Evolutionary conservation across 495 filamentous ascomycete species (phyloP).

Genomic region (Hypoxylon cercidicola): DNA sequence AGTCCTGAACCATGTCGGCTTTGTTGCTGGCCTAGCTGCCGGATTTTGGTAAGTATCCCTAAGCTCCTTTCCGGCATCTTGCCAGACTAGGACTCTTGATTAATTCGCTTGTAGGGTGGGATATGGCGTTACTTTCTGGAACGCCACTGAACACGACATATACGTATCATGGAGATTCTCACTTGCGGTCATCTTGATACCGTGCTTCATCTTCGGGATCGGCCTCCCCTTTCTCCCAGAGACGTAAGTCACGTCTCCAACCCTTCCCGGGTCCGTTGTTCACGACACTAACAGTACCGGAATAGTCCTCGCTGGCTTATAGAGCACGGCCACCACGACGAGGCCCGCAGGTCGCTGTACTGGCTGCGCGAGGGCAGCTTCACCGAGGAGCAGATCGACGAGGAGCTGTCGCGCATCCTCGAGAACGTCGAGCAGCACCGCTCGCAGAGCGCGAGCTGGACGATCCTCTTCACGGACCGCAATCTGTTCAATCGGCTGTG

Average conservation of each 20-base stretch:
- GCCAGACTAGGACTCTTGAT: conserved; percentile 5
- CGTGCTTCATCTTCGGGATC: conserved; percentile 54
- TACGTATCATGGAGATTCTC: conserved; percentile 59
- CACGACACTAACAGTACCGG: not conserved
- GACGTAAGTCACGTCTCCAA: conserved; percentile 49
- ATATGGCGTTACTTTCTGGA: conserved; percentile 58
- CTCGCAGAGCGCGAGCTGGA: conserved; percentile 43
- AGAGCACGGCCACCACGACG: conserved; percentile 52
- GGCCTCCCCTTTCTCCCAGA: conserved; percentile 62
- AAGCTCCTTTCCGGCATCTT: not conserved
- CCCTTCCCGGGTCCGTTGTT: not conserved
- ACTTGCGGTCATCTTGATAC: conserved; percentile 56
- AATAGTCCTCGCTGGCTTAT: conserved; percentile 61
- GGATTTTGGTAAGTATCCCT: conserved; percentile 61
- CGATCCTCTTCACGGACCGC: conserved; percentile 51
- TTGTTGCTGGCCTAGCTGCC: conserved; percentile 60
- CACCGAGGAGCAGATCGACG: conserved; percentile 46
- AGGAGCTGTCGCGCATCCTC: conserved; percentile 52
- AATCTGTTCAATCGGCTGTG: conserved; percentile 55
- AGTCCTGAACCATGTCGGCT: conserved; percentile 67
- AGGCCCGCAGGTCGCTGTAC: conserved; percentile 50
- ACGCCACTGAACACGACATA: conserved; percentile 35
- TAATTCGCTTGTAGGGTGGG: conserved; percentile 50
- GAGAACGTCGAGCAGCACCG: conserved; percentile 49
- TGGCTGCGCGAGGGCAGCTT: conserved; percentile 59